These are phyloP conservation scores for Curvularia eragrostidis DNA, from an alignment of 2,329 filamentous ascomycete species.

Conservation along the genomic window DNA sequence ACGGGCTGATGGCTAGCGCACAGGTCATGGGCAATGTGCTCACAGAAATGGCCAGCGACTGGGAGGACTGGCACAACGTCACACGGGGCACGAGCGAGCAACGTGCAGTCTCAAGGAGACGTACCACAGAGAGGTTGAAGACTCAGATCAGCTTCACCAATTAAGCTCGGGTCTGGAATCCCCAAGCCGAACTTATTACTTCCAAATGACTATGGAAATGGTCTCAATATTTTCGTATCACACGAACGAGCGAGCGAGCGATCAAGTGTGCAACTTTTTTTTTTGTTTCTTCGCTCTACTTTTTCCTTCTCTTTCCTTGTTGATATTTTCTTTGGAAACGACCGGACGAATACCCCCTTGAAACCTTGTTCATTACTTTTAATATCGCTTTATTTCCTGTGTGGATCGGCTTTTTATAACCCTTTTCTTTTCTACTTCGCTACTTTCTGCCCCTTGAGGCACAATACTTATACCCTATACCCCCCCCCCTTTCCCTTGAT, in stretches of 20 bases:
- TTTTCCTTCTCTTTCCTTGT: neutral
- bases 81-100: conserved; percentile 22
- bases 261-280: neutral
- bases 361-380: neutral
- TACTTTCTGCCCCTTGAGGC: neutral
- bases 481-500: neutral
- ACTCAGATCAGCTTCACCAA: conserved; percentile 20
- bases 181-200: neutral
- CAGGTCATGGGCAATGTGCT: conserved; percentile 92
- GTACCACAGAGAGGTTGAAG: conserved; percentile 27
- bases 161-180: neutral
- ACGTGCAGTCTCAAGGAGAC: conserved; percentile 21
- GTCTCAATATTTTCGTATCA: neutral
- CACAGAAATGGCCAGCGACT: conserved; percentile 92
- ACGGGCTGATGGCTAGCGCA: conserved; percentile 94
- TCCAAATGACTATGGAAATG: neutral
- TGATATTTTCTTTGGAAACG: neutral
- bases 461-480: conserved; percentile 1
- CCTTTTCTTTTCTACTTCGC: neutral
- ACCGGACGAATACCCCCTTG: conserved; percentile 7
- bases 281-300: neutral
- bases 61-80: conserved; percentile 59
- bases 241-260: conserved; percentile 1
- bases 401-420: neutral
- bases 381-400: neutral